These are phyloP conservation scores for Mucor indicus DNA, from an alignment of 371 early-diverging fungal genomes.

Conservation along the genomic window DNA sequence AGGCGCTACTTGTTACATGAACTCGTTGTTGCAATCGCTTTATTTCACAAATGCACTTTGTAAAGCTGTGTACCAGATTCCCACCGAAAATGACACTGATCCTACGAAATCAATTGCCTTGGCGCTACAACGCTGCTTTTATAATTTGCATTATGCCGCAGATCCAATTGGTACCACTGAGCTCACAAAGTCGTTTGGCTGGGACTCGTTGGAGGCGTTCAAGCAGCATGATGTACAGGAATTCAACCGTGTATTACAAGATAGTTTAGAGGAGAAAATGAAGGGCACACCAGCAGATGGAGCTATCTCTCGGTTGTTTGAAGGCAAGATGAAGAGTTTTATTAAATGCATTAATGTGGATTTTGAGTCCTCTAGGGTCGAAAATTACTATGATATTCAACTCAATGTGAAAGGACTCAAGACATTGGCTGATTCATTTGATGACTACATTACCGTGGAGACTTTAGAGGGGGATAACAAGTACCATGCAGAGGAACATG, in stretches of 20 bases:
- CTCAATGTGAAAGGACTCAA: slow-evolving; percentile 93
- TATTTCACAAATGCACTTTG: slow-evolving; percentile 96
- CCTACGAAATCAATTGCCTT: slow-evolving; percentile 84
- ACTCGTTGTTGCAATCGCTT: slow-evolving; percentile 96
- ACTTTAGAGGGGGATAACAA: slow-evolving; percentile 96
- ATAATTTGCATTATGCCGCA: slow-evolving; percentile 74
- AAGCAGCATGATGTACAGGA: slow-evolving; percentile 98
- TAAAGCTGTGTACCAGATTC: slow-evolving; percentile 87
- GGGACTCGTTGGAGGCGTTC: slow-evolving; percentile 93
- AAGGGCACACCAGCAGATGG: slow-evolving; percentile 85
- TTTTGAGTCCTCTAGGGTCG: slow-evolving; percentile 88
- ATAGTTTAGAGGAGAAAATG: slow-evolving; percentile 94
- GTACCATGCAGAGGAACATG: slow-evolving; percentile 95
- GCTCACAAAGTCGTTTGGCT: slow-evolving; percentile 95
- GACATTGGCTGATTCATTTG: slow-evolving; percentile 89
- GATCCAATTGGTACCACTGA: slow-evolving; percentile 88
- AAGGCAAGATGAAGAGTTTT: slow-evolving; percentile 94
- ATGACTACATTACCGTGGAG: slow-evolving; percentile 85
- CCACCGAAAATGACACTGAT: slow-evolving; percentile 83
- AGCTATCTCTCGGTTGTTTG: slow-evolving; percentile 85
- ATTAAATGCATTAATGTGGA: slow-evolving; percentile 93
- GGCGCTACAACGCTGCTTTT: slow-evolving; percentile 94
- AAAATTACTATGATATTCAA: slow-evolving; percentile 81
- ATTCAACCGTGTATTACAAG: slow-evolving; percentile 94
- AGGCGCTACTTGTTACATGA: slow-evolving; percentile 99